Base-by-base conservation (phyloP, 2,329 filamentous ascomycete genomes). In the Fusarium coicis region DNA sequence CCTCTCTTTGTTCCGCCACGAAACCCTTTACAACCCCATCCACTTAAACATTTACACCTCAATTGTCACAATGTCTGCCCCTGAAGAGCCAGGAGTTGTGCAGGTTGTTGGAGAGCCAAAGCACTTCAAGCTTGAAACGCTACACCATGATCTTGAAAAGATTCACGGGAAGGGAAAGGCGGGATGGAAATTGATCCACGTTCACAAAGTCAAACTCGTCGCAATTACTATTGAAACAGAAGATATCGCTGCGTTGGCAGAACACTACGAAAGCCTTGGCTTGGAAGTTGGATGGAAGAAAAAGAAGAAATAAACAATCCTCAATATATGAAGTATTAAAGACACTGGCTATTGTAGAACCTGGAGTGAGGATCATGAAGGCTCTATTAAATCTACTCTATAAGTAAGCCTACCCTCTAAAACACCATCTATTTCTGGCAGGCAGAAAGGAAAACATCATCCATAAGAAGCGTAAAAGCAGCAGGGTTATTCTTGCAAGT, bases 401-500 rank as follows among this genome's bases (percentile, higher is more conserved):
- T 32, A 12, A 32, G 14, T 10, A 12, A 36, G 2, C 8, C 10
- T 8, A 12, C 3, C 21, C 23, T 44, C 23, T 23, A 18, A 36
- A 9, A 4, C 3, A 43, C 8, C 16, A 5, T 42, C 16, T 49
- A 47, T 16, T 7, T 60, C 23, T 32, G 23, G 7, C 60, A 63
- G 11, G 42, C 28, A n/a, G 43, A 54, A 26, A 72, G 32, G 28
- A 30, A 54, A 7, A 72, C 9, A 26, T 72, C 69, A 26, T 72
- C 70, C 46, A 72, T 57, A 10, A 73, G 40, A 19, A 73, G 43
- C 1, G 26, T 44, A 21, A 72, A 73, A 6, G 63, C 4, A 7
- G 36, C 54, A 12, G 55, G 50, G 30, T 66, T 57, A 16, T 7
- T 10, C 28, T 44, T 28, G 53, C 70, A 73, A 2, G 7, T 55